phyloP scores from a whole-genome alignment of 2,329 filamentous ascomycete genomes.

The Sporothrix euskadiensis region DNA sequence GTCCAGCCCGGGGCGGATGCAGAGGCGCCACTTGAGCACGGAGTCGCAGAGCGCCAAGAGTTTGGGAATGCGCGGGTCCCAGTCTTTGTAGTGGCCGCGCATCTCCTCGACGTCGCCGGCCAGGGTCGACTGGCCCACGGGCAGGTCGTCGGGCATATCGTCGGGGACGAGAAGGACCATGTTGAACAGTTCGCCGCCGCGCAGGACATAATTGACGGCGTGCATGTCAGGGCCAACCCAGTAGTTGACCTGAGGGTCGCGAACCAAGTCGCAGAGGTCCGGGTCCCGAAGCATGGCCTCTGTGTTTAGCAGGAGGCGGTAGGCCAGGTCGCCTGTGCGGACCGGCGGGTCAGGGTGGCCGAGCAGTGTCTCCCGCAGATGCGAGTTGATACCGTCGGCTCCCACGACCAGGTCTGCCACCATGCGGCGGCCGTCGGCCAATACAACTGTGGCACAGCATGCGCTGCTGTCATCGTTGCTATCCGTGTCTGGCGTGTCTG shows the following conservation, averaged over 20 bases:
- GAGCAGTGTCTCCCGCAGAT: constrained; percentile 27
- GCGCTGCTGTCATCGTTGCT: constrained; percentile 33
- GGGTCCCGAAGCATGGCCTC: constrained; percentile 38
- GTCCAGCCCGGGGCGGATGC: constrained; percentile 46
- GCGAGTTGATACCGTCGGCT: constrained; percentile 44
- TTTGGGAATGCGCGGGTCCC: constrained; percentile 43
- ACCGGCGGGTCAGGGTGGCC: constrained; percentile 34
- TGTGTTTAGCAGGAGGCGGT: constrained; percentile 40
- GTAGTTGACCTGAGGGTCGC: constrained; percentile 38
- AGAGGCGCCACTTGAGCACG: constrained; percentile 51
- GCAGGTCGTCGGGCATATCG: constrained; percentile 27
- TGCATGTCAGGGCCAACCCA: constrained; percentile 42
- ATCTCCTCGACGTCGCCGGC: constrained; percentile 41
- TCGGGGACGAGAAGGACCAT: constrained; percentile 39
- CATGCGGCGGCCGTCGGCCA: constrained; percentile 37
- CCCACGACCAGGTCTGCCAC: constrained; percentile 43
- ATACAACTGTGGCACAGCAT: constrained; percentile 30
- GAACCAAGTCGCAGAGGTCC: constrained; percentile 36
- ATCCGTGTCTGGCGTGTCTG: neutral
- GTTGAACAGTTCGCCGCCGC: constrained; percentile 40
- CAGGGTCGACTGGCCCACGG: constrained; percentile 35
- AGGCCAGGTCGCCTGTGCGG: constrained; percentile 42
- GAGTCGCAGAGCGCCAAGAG: constrained; percentile 42
- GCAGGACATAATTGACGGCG: constrained; percentile 40
- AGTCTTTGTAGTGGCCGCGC: constrained; percentile 39